Evolutionary conservation across 176 grass and related monocot genomes (phyloP).

Genomic region (Carex parvula): DNA sequence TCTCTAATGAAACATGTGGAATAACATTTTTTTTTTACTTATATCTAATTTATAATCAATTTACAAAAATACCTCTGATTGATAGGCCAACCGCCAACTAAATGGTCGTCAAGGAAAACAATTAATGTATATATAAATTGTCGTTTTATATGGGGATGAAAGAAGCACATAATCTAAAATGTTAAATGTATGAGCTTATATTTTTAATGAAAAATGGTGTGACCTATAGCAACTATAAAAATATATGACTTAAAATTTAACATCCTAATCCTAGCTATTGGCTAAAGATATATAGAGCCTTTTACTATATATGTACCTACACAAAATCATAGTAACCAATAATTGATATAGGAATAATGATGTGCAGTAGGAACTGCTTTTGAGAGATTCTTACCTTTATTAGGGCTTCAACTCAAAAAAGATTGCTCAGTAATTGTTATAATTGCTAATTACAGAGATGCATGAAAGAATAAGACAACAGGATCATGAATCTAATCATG

Average conservation of each 20-base stretch:
- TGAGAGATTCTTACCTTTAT: slow-evolving; percentile 25
- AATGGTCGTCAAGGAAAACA: no score
- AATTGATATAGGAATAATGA: not conserved
- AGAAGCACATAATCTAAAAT: not conserved
- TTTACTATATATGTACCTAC: not conserved
- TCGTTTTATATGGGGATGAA: not conserved
- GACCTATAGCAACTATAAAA: not conserved
- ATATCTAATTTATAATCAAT: slow-evolving; percentile 9
- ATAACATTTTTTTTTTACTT: not conserved
- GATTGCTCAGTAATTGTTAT: slow-evolving; percentile 36
- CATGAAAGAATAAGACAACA: slow-evolving; percentile 10
- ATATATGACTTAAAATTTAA: not conserved
- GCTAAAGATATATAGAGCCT: not conserved
- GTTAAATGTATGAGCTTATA: not conserved
- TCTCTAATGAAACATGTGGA: not conserved
- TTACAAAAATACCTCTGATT: not conserved
- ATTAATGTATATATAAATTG: not conserved
- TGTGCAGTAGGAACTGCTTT: not conserved
- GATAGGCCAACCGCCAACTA: not conserved
- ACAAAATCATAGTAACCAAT: not conserved
- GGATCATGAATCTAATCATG: slow-evolving; percentile 25
- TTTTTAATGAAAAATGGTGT: not conserved
- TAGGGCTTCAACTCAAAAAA: not conserved
- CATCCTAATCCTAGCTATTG: not conserved
- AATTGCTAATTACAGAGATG: slow-evolving; percentile 34